Evolutionary conservation across 1,284 basidiomycete species (phyloP).

Genomic region (Heterobasidion irregulare): DNA sequence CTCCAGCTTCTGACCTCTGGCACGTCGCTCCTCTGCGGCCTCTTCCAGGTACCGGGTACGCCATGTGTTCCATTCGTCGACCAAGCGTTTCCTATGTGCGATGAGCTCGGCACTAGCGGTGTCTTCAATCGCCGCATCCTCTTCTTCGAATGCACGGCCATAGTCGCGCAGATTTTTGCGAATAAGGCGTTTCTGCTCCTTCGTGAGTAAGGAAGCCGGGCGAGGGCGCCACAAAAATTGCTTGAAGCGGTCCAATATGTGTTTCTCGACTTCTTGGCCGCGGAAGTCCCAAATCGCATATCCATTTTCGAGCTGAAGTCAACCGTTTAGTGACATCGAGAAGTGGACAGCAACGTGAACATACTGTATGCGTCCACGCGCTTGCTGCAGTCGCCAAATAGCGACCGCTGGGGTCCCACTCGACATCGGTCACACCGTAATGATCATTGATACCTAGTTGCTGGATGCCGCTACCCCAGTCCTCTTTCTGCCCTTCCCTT

Average conservation of each 20-base stretch:
- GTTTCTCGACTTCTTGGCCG: conserved; percentile 86
- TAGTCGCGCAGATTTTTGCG: conserved; percentile 90
- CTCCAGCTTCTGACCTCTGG: conserved; percentile 24
- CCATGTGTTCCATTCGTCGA: conserved; percentile 99
- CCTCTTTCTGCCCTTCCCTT: conserved; percentile 59
- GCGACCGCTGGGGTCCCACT: conserved; percentile 97
- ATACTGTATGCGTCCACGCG: conserved; percentile 90
- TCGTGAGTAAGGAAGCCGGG: conserved; percentile 79
- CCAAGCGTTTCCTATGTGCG: conserved; percentile 82
- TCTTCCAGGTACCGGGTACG: conserved; percentile 55
- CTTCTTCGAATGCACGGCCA: conserved; percentile 91
- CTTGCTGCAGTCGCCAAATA: conserved; percentile 93
- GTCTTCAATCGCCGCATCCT: conserved; percentile 93
- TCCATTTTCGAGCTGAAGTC: conserved; percentile 83
- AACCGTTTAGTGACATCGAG: conserved; percentile 7
- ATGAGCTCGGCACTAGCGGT: conserved; percentile 92
- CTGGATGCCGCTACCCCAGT: conserved; percentile 86
- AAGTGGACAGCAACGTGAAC: background rate
- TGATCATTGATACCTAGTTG: conserved; percentile 88
- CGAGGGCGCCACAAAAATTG: conserved; percentile 98
- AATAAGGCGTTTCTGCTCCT: conserved; percentile 82
- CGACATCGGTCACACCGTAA: conserved; percentile 96
- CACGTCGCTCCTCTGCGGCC: conserved; percentile 34
- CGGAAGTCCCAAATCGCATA: conserved; percentile 98
- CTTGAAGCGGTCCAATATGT: conserved; percentile 93